These are phyloP conservation scores for Ceratocystis albifundus DNA, from an alignment of 2,329 filamentous ascomycete genomes.

Conservation along the genomic window DNA sequence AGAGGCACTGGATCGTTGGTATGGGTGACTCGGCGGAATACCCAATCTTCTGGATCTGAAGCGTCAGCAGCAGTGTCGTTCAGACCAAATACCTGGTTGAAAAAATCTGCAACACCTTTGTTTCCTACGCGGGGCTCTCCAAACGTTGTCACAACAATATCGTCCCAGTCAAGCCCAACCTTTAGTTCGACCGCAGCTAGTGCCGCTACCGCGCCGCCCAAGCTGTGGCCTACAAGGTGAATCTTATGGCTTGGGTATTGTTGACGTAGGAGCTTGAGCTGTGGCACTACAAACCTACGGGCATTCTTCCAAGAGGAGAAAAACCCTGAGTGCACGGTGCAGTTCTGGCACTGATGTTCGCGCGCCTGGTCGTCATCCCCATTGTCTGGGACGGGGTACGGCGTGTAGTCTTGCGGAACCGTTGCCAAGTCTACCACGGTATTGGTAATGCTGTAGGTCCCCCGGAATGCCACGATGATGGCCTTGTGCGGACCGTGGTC, in stretches of 20 bases:
- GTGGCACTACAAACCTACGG: constrained; percentile 54
- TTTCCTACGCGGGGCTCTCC: constrained; percentile 69
- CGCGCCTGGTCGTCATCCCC: constrained; percentile 27
- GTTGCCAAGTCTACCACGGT: constrained; percentile 84
- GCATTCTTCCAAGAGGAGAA: constrained; percentile 72
- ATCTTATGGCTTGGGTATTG: constrained; percentile 61
- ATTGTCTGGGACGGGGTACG: constrained; percentile 56
- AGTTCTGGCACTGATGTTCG: constrained; percentile 59
- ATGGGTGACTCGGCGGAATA: constrained; percentile 74
- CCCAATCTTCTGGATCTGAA: constrained; percentile 29
- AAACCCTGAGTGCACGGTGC: constrained; percentile 88
- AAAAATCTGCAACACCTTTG: constrained; percentile 40
- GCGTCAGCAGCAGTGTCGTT: constrained; percentile 27
- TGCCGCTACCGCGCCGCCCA: constrained; percentile 84
- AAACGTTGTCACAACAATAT: constrained; percentile 74
- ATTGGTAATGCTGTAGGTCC: constrained; percentile 88
- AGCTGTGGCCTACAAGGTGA: constrained; percentile 75
- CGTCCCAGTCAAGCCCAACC: constrained; percentile 58
- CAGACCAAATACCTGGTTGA: constrained; percentile 44
- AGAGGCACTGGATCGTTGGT: constrained; percentile 77
- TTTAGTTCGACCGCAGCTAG: constrained; percentile 75
- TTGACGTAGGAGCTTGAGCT: constrained; percentile 47
- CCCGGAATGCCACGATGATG: constrained; percentile 81
- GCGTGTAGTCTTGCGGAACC: constrained; percentile 77
- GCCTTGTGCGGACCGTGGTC: constrained; percentile 47